These are phyloP conservation scores for Leavenworthia alabamica DNA, from an alignment of 345 rosid species.

Conservation along the genomic window DNA sequence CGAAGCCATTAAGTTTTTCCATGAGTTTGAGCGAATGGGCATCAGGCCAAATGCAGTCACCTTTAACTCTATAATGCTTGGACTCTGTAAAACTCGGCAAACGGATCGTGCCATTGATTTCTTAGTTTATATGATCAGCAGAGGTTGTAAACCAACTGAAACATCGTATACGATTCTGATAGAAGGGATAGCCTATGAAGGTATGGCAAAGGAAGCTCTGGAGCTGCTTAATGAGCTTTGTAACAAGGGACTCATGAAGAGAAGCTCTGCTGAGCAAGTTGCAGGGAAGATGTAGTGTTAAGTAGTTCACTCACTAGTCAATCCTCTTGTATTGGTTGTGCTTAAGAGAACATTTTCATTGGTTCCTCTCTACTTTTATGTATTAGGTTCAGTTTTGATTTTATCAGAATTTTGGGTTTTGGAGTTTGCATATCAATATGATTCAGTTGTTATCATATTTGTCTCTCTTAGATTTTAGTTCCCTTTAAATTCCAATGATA, in stretches of 20 bases:
- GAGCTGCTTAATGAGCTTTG: slow-evolving; percentile 63
- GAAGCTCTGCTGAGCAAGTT: slow-evolving; percentile 64
- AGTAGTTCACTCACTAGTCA: slow-evolving; percentile 11
- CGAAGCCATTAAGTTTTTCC: slow-evolving; percentile 66
- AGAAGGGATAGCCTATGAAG: slow-evolving; percentile 79
- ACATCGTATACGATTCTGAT: slow-evolving; percentile 71
- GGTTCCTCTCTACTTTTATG: background rate
- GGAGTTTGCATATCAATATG: slow-evolving; percentile 5
- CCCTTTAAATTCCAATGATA: background rate
- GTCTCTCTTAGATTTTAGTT: background rate
- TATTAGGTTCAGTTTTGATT: slow-evolving; percentile 2
- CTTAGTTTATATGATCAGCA: slow-evolving; percentile 66
- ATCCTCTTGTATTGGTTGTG: background rate
- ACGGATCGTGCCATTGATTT: slow-evolving; percentile 82
- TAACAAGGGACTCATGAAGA: slow-evolving; percentile 56
- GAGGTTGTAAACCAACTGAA: slow-evolving; percentile 75
- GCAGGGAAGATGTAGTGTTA: slow-evolving; percentile 47
- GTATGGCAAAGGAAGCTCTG: slow-evolving; percentile 71
- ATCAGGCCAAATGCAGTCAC: slow-evolving; percentile 57
- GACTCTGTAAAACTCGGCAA: slow-evolving; percentile 65
- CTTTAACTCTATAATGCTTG: slow-evolving; percentile 66
- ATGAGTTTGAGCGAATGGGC: slow-evolving; percentile 63
- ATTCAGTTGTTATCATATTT: slow-evolving; percentile 3
- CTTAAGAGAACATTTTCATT: background rate
- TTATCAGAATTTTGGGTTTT: slow-evolving; percentile 6